These are phyloP conservation scores for Tylopilus sp. DNA, from an alignment of 1,284 basidiomycete species.

Conservation along the genomic window DNA sequence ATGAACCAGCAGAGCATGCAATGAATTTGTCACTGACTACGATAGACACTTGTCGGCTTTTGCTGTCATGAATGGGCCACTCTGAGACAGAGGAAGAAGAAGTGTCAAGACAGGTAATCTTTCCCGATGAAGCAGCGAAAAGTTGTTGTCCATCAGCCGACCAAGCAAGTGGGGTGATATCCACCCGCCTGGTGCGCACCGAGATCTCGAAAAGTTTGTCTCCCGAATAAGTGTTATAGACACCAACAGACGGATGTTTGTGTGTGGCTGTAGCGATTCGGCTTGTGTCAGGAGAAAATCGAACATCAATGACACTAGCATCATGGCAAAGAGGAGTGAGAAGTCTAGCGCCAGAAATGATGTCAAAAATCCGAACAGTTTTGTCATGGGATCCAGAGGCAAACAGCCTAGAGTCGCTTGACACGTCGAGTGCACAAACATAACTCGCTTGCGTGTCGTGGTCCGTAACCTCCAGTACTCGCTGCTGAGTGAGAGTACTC, in stretches of 20 bases:
- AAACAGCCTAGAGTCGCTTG: background rate
- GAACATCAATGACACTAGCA: background rate
- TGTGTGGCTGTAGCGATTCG: slow-evolving; percentile 1
- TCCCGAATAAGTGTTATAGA: slow-evolving; percentile 5
- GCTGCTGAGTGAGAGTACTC: background rate
- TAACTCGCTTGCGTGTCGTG: background rate
- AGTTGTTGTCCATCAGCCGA: slow-evolving; percentile 1
- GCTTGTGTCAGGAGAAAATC: slow-evolving; percentile 5
- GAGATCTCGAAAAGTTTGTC: slow-evolving; percentile 1
- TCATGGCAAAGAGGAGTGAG: background rate
- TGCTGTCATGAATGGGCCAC: background rate
- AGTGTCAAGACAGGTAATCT: slow-evolving; percentile 3
- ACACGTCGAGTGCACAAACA: slow-evolving; percentile 4
- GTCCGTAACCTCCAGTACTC: background rate
- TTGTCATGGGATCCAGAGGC: slow-evolving; percentile 4
- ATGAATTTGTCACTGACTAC: background rate
- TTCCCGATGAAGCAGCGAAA: slow-evolving; percentile 1
- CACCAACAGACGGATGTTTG: background rate
- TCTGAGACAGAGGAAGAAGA: background rate
- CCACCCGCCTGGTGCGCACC: too few relatives aligned
- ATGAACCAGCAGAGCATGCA: background rate
- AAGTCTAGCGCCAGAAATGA: background rate
- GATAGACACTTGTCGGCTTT: background rate
- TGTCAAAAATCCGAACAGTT: slow-evolving; percentile 4
- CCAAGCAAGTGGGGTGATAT: slow-evolving; percentile 1